Evolutionary conservation across 768 basidiomycete genomes (phyloP).

Genomic region (Psilocybe azurescens): DNA sequence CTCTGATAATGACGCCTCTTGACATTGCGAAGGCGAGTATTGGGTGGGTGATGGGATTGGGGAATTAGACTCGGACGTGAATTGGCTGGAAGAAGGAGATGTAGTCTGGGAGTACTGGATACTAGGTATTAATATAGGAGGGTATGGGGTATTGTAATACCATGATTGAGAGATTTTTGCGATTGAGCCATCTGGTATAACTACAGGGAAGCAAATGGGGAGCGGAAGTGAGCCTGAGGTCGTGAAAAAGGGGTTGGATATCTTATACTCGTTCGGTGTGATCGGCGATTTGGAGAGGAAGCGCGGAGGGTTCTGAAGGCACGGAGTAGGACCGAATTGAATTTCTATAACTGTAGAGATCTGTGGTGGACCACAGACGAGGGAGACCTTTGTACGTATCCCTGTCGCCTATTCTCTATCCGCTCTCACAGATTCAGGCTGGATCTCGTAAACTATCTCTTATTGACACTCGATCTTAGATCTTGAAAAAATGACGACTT

Average conservation of each 20-base stretch:
- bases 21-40: background rate
- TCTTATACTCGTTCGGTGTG: slow-evolving; percentile 12
- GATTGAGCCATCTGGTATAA: background rate
- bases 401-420: slow-evolving; percentile 25
- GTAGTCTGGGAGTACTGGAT: slow-evolving; percentile 3
- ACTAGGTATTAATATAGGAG: background rate
- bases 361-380: slow-evolving; percentile 9
- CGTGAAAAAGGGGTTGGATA: background rate
- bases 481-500: background rate
- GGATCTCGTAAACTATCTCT: slow-evolving; percentile 13
- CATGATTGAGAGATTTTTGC: background rate
- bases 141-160: slow-evolving; percentile 12
- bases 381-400: slow-evolving; percentile 21
- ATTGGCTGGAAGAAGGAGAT: slow-evolving; percentile 12
- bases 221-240: background rate
- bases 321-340: slow-evolving; percentile 11
- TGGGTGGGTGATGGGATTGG: background rate
- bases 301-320: slow-evolving; percentile 16
- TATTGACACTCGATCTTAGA: background rate
- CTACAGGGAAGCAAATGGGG: background rate
- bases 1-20: background rate
- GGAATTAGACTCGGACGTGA: slow-evolving; percentile 2
- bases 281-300: slow-evolving; percentile 19
- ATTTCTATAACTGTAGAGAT: slow-evolving; percentile 18
- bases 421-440: slow-evolving; percentile 24